These are phyloP conservation scores for Graphiopsis chlorocephala DNA, from an alignment of 2,329 filamentous ascomycete species.

Conservation along the genomic window DNA sequence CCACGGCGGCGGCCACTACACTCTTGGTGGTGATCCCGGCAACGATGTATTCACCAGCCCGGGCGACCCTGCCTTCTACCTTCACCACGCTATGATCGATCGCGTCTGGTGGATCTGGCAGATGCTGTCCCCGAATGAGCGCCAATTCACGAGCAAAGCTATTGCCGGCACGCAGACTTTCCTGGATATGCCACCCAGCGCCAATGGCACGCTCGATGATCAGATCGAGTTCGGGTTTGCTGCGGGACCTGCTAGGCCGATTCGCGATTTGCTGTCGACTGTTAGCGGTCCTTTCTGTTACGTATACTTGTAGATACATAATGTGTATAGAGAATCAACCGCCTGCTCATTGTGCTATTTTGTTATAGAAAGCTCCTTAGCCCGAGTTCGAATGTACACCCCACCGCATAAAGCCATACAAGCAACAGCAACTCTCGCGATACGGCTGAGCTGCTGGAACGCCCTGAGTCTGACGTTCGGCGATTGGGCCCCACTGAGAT, in stretches of 20 bases:
- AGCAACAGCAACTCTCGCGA: too few relatives aligned
- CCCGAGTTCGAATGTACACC: too few relatives aligned
- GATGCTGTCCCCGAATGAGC: conserved; percentile 31
- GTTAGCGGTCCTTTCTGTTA: conserved; percentile 47
- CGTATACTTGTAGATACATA: conserved; percentile 32
- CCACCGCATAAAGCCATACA: too few relatives aligned
- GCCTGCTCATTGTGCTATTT: not conserved
- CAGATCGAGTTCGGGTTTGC: conserved; percentile 36
- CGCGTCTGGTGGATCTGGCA: conserved; percentile 42
- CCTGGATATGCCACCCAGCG: conserved; percentile 24
- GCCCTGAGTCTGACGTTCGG: too few relatives aligned
- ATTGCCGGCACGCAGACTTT: conserved; percentile 35
- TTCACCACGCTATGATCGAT: conserved; percentile 48
- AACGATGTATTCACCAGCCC: conserved; percentile 43
- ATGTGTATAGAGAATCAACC: not conserved
- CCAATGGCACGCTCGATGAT: conserved; percentile 42
- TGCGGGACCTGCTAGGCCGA: not conserved
- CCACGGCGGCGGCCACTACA: conserved; percentile 44
- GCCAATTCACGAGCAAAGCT: not conserved
- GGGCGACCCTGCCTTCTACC: conserved; percentile 46
- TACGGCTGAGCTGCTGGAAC: too few relatives aligned
- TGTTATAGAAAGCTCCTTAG: not conserved
- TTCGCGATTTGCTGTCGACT: conserved; percentile 39
- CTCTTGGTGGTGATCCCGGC: conserved; percentile 41
- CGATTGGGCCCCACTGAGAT: too few relatives aligned